Base-by-base conservation (phyloP, 2,329 filamentous ascomycete genomes). In the Zasmidium angulare region DNA sequence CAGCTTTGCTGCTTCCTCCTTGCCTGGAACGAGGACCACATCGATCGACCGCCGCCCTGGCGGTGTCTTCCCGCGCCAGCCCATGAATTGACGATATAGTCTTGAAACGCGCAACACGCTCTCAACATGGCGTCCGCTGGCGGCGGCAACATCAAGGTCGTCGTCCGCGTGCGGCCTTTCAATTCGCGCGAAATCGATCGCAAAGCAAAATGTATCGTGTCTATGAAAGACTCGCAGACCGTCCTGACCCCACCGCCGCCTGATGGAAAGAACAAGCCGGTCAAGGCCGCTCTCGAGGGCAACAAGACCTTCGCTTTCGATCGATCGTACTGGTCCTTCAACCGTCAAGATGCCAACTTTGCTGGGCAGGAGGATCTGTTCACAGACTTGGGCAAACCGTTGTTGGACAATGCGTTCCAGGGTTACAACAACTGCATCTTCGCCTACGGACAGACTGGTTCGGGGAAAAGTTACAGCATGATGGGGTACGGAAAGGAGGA, bases 401-500 rank as follows among this genome's bases (percentile, higher is more conserved):
- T 99, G 59, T 84, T 99, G 67, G 93, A 99, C 79, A 99, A 99
- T 84, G 95, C 95, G 19, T 99, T 99, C 74, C 87, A 93, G 71
- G 95, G 95, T 48, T 99, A 98, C 81, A 98, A 99, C 82, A 99
- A 98, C 77, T 99, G 95, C 82, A 99, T 99, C 72, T 99, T 99
- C 74, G 95, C 95, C 14, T 99, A 99, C 74, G 95, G 95, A 19
- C 95, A 99, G 80, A 99, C 95, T 1, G 95, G 95, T 67, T 98
- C 95, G 0, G 95, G 95, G 77, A 99, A 99, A 79, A 97, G 92
- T 17, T 99, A 99, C 77, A 97, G 93, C 29, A 99, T 99, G 93
- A 99, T 99, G 95, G 95, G 95, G 51, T 99, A 98, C 77, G 95
- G 95, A 55, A 89, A 93, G 71, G 93, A 99, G 72, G 85, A 92